Conservation (phyloP, 305 asterid genomes). For the Solanum hybrid region DNA sequence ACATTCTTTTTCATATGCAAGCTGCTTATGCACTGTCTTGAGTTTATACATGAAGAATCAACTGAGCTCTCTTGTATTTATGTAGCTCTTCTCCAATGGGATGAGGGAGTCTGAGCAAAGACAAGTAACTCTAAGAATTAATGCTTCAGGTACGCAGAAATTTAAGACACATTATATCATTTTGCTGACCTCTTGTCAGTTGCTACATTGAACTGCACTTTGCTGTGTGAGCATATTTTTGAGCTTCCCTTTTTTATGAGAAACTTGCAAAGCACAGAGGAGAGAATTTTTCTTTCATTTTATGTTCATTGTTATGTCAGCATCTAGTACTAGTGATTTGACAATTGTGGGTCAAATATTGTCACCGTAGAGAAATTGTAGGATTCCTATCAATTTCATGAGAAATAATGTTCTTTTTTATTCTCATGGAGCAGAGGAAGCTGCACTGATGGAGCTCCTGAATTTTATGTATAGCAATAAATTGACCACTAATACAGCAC, state of each 20-base stretch:
- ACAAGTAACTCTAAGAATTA: constrained; percentile 77
- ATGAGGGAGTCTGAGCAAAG: constrained; percentile 98
- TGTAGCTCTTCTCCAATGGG: constrained; percentile 90
- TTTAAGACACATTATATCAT: neutral
- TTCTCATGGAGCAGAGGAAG: constrained; percentile 65
- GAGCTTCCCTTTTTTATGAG: neutral
- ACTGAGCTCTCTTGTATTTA: constrained; percentile 8
- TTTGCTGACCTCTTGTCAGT: neutral
- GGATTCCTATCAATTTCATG: neutral
- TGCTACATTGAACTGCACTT: neutral
- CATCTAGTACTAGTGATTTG: neutral
- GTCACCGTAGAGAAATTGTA: neutral
- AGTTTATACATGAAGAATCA: constrained; percentile 8
- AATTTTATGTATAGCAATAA: constrained; percentile 86
- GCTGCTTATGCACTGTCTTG: neutral
- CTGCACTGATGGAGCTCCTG: constrained; percentile 89
- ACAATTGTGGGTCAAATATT: neutral
- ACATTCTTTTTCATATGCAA: constrained; percentile 1
- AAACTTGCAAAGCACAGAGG: neutral
- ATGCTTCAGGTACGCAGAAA: constrained; percentile 57
- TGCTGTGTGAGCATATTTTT: neutral
- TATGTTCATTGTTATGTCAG: neutral
- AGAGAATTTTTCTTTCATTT: neutral
- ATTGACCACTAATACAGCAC: constrained; percentile 47
- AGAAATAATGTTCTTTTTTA: constrained; percentile 11